Base-by-base conservation (phyloP, 257 asterid species). In the Primulina eburnea region DNA sequence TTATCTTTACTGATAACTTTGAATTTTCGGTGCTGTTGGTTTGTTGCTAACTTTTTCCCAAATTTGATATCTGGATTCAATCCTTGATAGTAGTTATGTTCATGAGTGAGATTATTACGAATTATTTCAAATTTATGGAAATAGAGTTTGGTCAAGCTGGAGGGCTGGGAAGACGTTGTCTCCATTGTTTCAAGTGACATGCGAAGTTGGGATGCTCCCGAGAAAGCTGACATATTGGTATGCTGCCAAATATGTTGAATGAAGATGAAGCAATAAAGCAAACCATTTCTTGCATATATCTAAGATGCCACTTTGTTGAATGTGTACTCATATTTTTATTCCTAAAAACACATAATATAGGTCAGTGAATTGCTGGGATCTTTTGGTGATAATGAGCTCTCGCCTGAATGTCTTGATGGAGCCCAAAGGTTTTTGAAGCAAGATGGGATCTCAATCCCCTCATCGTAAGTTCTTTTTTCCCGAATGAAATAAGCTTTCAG, bases 321-420 rank as follows among this genome's bases (percentile, higher is more conserved):
- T 21, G 56, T 37, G 65, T 61, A 14, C 24, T 43, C 5, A 58
- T 38, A 58, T 69, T 70, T 2, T 71, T 64, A 37, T 37, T 32
- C 67, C 73, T 69, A 63, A 50, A 50, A 73, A 50, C 57, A 16
- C 47, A 74, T 74, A 64, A 70, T 75, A 73, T 78, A 91, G 99
- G 99, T 91, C 65, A 91, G 99, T 74, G 97, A 91, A 79, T 82
- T 94, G 83, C 93, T 94, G 75, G 99, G 99, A 61, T 94, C 99
- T 11, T 94, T 94, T 73, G 99, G 97, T 60, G 99, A 94, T 82
- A 94, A 94, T 81, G 99, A 94, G 88, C 93, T 94, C 71, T 94
- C 99, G 34, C 99, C 99, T 8, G 99, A 94, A 81, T 94, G 97
- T 78, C 97, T 94, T 65, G 97, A 94, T 78, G 99, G 99, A 72